These are phyloP conservation scores for Schizothecium vesticola DNA, from an alignment of 495 filamentous ascomycete species.

Conservation along the genomic window DNA sequence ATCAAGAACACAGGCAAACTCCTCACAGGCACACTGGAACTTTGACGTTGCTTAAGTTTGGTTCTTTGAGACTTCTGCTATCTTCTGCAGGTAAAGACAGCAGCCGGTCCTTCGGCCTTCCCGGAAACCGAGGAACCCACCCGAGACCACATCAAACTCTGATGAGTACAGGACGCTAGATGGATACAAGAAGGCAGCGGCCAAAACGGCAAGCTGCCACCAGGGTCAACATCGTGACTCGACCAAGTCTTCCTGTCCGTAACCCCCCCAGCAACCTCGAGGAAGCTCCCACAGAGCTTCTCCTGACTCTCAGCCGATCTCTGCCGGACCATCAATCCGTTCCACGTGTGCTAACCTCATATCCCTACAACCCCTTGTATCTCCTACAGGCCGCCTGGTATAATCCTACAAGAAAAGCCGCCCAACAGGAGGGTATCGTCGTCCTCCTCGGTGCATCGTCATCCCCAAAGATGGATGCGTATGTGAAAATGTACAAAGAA, in stretches of 20 bases:
- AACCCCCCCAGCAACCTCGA: neutral
- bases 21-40: neutral
- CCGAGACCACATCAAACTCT: neutral
- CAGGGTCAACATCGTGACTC: neutral
- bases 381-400: neutral
- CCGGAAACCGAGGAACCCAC: neutral
- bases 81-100: neutral
- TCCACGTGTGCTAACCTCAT: neutral
- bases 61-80: neutral
- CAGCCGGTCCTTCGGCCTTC: neutral
- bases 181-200: neutral
- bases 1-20: neutral
- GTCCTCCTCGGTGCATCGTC: conserved; percentile 8
- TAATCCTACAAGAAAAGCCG: conserved; percentile 8
- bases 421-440: conserved; percentile 2
- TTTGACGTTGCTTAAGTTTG: neutral
- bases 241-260: neutral
- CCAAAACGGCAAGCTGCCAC: neutral
- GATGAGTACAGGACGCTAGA: neutral
- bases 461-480: conserved; percentile 1
- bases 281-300: neutral
- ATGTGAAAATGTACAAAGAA: conserved; percentile 13
- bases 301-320: neutral
- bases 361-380: neutral
- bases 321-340: neutral